Evolutionary conservation across 75 land plant genomes (phyloP).

Genomic region (Sequoia sempervirens): DNA sequence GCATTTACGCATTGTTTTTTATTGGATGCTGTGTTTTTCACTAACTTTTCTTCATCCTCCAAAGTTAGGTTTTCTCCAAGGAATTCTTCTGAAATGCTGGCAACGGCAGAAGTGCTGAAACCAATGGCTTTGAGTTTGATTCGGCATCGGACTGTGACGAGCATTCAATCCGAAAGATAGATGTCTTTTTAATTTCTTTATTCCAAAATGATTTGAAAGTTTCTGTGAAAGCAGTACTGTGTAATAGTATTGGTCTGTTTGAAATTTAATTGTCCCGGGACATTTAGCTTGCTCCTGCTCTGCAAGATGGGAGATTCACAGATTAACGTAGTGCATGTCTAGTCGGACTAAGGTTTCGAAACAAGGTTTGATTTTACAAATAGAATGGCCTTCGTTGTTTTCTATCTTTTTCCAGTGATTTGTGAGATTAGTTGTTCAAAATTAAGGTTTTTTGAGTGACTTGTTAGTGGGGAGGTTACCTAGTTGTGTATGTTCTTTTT

Average conservation of each 20-base stretch:
- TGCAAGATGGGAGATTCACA: neutral
- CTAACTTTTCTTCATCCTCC: neutral
- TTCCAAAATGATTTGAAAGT: neutral
- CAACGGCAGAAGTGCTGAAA: neutral
- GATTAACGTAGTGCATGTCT: too few relatives aligned
- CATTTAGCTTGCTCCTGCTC: neutral
- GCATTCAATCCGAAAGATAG: neutral
- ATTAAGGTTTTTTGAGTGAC: too few relatives aligned
- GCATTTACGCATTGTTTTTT: neutral
- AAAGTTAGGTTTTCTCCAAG: neutral
- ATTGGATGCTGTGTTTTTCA: too few relatives aligned
- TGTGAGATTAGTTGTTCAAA: too few relatives aligned
- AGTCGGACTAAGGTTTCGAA: too few relatives aligned
- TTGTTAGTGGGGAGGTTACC: too few relatives aligned
- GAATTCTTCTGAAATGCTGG: slow-evolving; percentile 1
- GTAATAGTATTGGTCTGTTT: neutral
- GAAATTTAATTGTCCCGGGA: neutral
- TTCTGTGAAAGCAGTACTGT: neutral
- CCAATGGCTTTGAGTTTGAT: neutral
- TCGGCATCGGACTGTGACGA: neutral
- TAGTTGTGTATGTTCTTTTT: too few relatives aligned
- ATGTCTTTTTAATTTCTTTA: neutral
- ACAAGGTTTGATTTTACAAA: too few relatives aligned
- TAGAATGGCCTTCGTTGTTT: too few relatives aligned
- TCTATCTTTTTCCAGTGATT: too few relatives aligned